Conservation (phyloP, 768 basidiomycete genomes). For the Heimioporus sp. region DNA sequence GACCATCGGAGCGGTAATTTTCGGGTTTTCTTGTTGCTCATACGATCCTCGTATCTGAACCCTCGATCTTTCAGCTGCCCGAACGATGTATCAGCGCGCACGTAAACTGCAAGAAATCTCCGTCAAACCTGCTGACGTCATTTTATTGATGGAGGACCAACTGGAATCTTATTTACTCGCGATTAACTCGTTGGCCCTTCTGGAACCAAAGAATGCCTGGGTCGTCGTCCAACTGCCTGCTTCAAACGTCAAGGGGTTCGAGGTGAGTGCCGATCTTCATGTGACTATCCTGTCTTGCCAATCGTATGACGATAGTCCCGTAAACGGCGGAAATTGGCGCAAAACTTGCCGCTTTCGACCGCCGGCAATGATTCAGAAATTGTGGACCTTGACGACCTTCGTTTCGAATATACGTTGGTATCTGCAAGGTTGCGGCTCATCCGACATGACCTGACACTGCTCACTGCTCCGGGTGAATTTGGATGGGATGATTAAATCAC, state of each 20-base stretch:
- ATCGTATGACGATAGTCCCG: constrained; percentile 43
- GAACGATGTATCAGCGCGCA: constrained; percentile 91
- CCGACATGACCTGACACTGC: constrained; percentile 58
- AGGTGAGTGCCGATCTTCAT: constrained; percentile 33
- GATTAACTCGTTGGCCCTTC: constrained; percentile 83
- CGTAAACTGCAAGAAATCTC: constrained; percentile 60
- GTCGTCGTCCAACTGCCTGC: constrained; percentile 60
- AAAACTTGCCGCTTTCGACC: constrained; percentile 75
- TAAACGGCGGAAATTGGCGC: constrained; percentile 71
- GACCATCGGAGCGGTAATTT: constrained; percentile 88
- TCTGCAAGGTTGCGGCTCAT: constrained; percentile 77
- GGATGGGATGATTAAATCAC: constrained; percentile 5
- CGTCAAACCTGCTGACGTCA: constrained; percentile 34
- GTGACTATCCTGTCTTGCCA: constrained; percentile 14
- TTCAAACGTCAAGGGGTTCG: constrained; percentile 45
- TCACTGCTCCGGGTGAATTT: constrained; percentile 62
- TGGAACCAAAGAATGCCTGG: constrained; percentile 83
- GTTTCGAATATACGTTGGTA: constrained; percentile 73
- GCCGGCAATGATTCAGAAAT: constrained; percentile 69
- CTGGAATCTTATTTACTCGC: constrained; percentile 81
- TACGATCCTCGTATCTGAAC: constrained; percentile 17
- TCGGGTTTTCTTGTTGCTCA: constrained; percentile 9
- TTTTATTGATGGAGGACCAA: constrained; percentile 60
- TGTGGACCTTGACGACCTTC: constrained; percentile 75
- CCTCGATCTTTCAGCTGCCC: constrained; percentile 59